Conservation (phyloP, 208 protist genomes). For the Polymyxa betae region DNA sequence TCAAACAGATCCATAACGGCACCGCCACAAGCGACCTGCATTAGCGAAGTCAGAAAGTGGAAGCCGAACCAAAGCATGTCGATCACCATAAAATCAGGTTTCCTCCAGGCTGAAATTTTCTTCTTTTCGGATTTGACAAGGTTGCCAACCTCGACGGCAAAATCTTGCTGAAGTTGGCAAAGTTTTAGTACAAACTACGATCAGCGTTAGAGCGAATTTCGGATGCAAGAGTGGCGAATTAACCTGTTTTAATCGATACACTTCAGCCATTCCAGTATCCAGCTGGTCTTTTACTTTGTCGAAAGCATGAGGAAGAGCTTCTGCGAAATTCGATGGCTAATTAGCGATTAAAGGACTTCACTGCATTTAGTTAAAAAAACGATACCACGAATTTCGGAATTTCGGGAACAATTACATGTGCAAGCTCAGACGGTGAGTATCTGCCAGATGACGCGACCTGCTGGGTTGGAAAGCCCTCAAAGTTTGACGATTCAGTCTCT, state of each 20-base stretch:
- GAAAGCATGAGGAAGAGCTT: constrained; percentile 9
- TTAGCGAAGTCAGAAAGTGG: background rate
- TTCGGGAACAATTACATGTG: background rate
- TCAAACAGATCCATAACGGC: constrained; percentile 20
- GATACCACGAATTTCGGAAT: background rate
- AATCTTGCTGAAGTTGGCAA: constrained; percentile 44
- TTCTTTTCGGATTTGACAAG: constrained; percentile 33
- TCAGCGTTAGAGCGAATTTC: background rate
- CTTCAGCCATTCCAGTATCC: constrained; percentile 29
- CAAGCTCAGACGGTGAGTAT: background rate
- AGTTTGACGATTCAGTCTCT: background rate
- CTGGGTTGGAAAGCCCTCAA: background rate
- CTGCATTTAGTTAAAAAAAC: background rate
- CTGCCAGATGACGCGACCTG: background rate
- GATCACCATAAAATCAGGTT: constrained; percentile 23
- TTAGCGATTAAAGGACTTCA: too few relatives aligned
- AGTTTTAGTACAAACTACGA: constrained; percentile 26
- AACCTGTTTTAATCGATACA: constrained; percentile 49
- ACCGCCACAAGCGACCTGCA: background rate
- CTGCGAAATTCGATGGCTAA: background rate
- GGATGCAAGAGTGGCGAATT: background rate
- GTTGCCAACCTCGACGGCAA: background rate
- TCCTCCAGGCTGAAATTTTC: constrained; percentile 13
- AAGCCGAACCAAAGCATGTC: background rate
- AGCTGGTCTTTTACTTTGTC: constrained; percentile 51